These are phyloP conservation scores for Tetraselmis chui DNA, from an alignment of 139 green algal species.

Conservation along the genomic window DNA sequence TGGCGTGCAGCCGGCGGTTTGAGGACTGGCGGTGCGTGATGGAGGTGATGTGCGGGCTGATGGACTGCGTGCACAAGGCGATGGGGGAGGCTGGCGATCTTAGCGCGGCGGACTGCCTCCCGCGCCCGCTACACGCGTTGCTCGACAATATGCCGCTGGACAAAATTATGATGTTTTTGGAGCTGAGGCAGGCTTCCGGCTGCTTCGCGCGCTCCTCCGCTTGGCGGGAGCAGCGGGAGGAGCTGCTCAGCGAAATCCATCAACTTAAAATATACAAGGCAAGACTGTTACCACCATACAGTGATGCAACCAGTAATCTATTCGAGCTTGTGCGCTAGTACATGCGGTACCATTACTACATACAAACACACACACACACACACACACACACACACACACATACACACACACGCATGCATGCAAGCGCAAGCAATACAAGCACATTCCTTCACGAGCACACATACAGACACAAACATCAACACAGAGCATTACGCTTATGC, in stretches of 20 bases:
- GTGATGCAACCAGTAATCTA: too few relatives aligned
- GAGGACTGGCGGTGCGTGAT: not conserved
- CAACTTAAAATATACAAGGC: not conserved
- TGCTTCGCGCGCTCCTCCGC: not conserved
- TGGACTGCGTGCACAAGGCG: not conserved
- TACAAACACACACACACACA: too few relatives aligned
- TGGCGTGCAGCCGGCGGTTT: not conserved
- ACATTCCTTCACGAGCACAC: too few relatives aligned
- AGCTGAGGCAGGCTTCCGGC: not conserved
- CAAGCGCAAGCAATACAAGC: too few relatives aligned
- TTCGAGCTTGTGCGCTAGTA: too few relatives aligned
- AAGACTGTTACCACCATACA: too few relatives aligned
- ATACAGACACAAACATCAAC: too few relatives aligned
- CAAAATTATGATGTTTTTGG: not conserved
- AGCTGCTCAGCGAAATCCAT: not conserved
- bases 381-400: too few relatives aligned
- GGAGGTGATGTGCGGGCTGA: not conserved
- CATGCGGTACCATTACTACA: too few relatives aligned
- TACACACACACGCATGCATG: too few relatives aligned
- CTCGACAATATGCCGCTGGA: not conserved
- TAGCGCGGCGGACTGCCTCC: not conserved
- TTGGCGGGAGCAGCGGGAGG: not conserved
- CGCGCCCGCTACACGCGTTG: not conserved
- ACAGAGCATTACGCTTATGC: too few relatives aligned
- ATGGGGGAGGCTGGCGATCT: not conserved